Base-by-base conservation (phyloP, 2,329 filamentous ascomycete species). In the Scytalidium sp. region DNA sequence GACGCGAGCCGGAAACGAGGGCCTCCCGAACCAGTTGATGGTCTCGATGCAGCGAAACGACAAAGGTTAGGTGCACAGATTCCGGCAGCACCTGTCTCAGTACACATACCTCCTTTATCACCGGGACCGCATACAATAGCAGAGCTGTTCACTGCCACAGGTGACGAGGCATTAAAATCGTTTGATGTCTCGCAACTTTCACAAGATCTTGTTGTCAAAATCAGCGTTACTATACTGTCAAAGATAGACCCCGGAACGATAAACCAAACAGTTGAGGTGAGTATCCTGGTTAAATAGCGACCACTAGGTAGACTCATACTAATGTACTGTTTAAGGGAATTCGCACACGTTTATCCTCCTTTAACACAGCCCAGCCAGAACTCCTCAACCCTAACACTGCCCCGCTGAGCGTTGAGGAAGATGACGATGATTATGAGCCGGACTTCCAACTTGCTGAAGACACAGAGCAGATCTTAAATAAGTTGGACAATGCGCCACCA, bases 401-500 rank as follows among this genome's bases (percentile, higher is more conserved):
- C 13, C 80, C 79, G 1, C 66, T 85, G 2, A 82, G 80, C 21
- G 84, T 88, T 3, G 84, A 87, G 6, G 84, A 87, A 8, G 91
- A 96, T 40, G 92, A 96, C 19, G 90, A 96, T 56, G 90, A 96
- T 60, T 97, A 97, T 63, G 93, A 97, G 61, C 92, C 93, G 0
- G 88, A 95, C 62, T 91, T 90, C 58, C 83, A 86, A 22, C 44
- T 45, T 51, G 82, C 84, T 29, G 90, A 95, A 66, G 84, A 90
- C 56, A 82, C 82, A 1, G 87, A 91, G 61, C 88, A 93, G 62
- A 84, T 90, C 25, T 70, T 87, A 44, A 89, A 93, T 67, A 88
- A 88, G 64, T 75, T 90, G 13, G 88, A 93, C 63, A 81, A 81
- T 53, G 76, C 84, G 4, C 78, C 85, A n/a, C 72, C 82, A 3